These are phyloP conservation scores for Neurospora hispaniola DNA, from an alignment of 495 filamentous ascomycete genomes.

Conservation along the genomic window DNA sequence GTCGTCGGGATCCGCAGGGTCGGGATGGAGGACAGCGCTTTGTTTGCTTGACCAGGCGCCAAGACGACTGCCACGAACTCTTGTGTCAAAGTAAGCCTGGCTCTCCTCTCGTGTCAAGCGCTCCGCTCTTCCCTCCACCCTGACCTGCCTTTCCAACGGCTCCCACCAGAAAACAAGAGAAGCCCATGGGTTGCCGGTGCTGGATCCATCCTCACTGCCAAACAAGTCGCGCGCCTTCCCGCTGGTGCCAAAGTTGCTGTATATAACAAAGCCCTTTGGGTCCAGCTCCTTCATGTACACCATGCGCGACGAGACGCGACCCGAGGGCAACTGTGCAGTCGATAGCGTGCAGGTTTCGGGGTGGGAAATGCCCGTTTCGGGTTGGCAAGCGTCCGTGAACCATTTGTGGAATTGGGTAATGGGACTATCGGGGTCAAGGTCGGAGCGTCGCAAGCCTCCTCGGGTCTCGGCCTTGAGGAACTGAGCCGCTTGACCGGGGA, in stretches of 20 bases:
- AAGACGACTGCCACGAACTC: conserved; percentile 67
- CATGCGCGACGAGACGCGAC: conserved; percentile 69
- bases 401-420: conserved; percentile 77
- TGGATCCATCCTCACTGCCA: conserved; percentile 15
- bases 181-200: conserved; percentile 50
- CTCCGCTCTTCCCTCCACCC: conserved; percentile 67
- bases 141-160: conserved; percentile 71
- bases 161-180: conserved; percentile 68
- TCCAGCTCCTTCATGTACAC: conserved; percentile 90
- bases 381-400: conserved; percentile 61
- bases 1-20: conserved; percentile 28
- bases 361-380: conserved; percentile 45
- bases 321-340: conserved; percentile 76
- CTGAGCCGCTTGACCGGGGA: conserved; percentile 47
- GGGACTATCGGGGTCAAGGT: conserved; percentile 47
- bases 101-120: conserved; percentile 62
- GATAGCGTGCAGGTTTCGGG: conserved; percentile 71
- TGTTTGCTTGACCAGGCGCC: conserved; percentile 92
- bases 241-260: conserved; percentile 79
- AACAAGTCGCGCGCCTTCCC: conserved; percentile 57
- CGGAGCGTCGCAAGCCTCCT: conserved; percentile 38
- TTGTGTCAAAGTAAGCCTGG: conserved; percentile 78
- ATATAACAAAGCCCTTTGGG: conserved; percentile 73
- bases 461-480: conserved; percentile 37
- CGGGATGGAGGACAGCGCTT: conserved; percentile 55